These are phyloP conservation scores for Poa pratensis DNA, from an alignment of 176 grass and related monocot species.

Conservation along the genomic window DNA sequence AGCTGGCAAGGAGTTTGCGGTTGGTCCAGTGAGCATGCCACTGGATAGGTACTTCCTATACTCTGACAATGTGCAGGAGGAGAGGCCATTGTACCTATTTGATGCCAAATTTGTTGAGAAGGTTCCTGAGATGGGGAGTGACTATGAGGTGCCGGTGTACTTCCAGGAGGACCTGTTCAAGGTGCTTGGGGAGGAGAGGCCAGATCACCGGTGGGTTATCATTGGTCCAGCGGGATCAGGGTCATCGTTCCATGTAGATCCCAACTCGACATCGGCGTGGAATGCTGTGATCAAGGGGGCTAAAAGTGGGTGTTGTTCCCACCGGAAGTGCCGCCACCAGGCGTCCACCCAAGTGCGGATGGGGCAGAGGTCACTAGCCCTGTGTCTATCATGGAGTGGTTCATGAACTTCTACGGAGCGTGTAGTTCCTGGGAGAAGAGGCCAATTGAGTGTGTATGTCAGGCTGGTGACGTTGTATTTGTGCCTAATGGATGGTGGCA, in stretches of 20 bases:
- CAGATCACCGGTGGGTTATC: conserved; percentile 87
- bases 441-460: conserved; percentile 76
- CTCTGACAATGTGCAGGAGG: conserved; percentile 72
- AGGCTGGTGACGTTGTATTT: conserved; percentile 76
- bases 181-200: conserved; percentile 79
- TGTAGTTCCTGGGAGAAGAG: conserved; percentile 84
- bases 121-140: conserved; percentile 71
- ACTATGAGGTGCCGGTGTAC: conserved; percentile 74
- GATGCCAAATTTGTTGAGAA: conserved; percentile 80
- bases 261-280: conserved; percentile 92
- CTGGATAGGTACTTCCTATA: conserved; percentile 76
- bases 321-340: conserved; percentile 76
- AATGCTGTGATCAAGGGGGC: conserved; percentile 88
- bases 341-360: conserved; percentile 74
- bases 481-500: conserved; percentile 99
- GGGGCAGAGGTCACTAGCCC: conserved; percentile 91
- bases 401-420: conserved; percentile 92
- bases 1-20: conserved; percentile 54
- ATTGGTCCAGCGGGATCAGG: conserved; percentile 84
- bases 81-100: conserved; percentile 87
- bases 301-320: conserved; percentile 96
- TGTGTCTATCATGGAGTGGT: conserved; percentile 99
- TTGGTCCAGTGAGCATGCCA: conserved; percentile 71
- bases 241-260: conserved; percentile 93
- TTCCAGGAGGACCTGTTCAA: conserved; percentile 85